Evolutionary conservation across 169 alveolate species (phyloP), one percentile per base, ranked within the genome.

Genomic region (Plasmodium reichenowi): DNA sequence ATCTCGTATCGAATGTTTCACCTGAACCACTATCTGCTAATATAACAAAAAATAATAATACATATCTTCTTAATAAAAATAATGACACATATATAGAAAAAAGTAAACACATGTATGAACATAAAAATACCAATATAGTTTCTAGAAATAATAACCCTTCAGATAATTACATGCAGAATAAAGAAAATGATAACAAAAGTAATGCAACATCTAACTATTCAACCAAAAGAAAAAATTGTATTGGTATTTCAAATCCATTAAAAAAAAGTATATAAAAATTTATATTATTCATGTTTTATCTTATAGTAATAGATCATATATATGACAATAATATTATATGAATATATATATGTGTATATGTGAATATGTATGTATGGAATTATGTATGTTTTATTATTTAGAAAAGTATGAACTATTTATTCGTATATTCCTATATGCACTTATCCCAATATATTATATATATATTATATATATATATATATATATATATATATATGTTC

Each of bases 221-320:
- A 45, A 45, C 63, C 26, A 78, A 78, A 70, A 15, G 89, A 43
- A 78, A 78, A 78, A 78, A 78, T 66, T n/a, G 17, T 29, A 22
- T 64, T 66, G 80, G 80, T 67, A 78, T 78, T 64, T 67, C 76
- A 78, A 47, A 50, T 78, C 78, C 89, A 78, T 50, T 64, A 54
- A 78, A 78, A 66, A 78, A 78, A 78, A 78, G 88, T 75, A 75
- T 75, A 75, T 75, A 54, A 75, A 22, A 2, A 13, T 58, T 74
- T 22, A 32, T 2, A 0, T 38, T 50, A 12, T 74, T 50, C 62
- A 17, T 60, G 12, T 74, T 12, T 22, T 2, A 8, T 3, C 7
- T 38, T 12, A 10, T 58, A 38, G 9, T 5, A 38, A 38, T 38
- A 38, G 2, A 22, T 12, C 3, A 24, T 52, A 52, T 52, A 22